Base-by-base conservation (phyloP, 2,329 filamentous ascomycete genomes). In the Epichloe brachyelytri region DNA sequence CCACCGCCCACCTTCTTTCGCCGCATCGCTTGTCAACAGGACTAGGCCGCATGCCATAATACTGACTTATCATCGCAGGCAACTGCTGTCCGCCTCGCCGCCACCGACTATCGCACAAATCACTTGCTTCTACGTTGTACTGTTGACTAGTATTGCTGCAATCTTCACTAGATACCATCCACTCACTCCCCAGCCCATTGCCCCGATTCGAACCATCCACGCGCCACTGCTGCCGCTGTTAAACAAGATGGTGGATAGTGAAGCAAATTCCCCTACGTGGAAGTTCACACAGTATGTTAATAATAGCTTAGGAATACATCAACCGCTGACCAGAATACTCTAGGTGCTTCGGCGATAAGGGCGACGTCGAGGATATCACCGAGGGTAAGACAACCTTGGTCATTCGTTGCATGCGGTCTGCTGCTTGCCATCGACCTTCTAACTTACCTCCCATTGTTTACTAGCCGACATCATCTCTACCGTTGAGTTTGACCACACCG, bases 271-370 rank as follows among this genome's bases (percentile, higher is more conserved):
- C 75, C 90, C 90, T 68, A 97, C 90, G 74, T 97, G 91, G 91
- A 97, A 97, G 79, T 97, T 97, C 76, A 97, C 91, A 71, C 91
- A 97, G 90, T 95, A 86, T 72, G 88, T 78, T 51, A 48, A 44
- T 43, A 36, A 41, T 51, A 43, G 54, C 58, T 7, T 19, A 17
- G 6, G 10, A 17, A 26, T 11, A 10, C 17, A 47, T 54, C 58
- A 53, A 62, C 50, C 56, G 49, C 56, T 65, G 57, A 63, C 56
- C 30, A 44, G 51, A 30, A 52, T 56, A n/a, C 41, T 52, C 54
- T 64, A 97, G 91, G 76, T 97, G 93, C 77, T 98, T 98, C 73
- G 93, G 93, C 71, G 93, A 98, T 75, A 98, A 98, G 75, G 93
- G 93, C 62, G 93, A 98, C 75, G 91, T 98, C 59, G 93, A 97